phyloP scores from a whole-genome alignment of 2,329 filamentous ascomycete species.

The Calonectria naviculata region DNA sequence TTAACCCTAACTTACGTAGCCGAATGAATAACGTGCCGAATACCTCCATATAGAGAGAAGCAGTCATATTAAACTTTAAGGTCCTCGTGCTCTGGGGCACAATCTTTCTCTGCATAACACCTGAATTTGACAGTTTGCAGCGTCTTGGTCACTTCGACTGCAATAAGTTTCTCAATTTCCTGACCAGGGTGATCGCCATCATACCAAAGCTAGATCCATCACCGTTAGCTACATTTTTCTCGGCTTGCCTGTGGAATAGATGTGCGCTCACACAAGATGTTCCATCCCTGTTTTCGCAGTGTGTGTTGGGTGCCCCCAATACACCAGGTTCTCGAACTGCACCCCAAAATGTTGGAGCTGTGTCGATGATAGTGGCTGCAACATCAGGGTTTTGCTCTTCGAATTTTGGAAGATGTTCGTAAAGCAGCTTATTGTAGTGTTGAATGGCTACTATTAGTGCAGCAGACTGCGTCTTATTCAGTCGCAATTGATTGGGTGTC shows the following conservation, averaged over 20 bases:
- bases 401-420: neutral
- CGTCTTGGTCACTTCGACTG: neutral
- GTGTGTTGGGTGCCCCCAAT: neutral
- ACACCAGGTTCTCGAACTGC: neutral
- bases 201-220: neutral
- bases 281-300: neutral
- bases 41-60: too few species aligned
- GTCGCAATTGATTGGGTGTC: neutral
- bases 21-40: too few species aligned
- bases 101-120: neutral
- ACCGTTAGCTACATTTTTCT: neutral
- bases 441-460: neutral
- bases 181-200: neutral
- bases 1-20: too few species aligned
- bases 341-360: neutral
- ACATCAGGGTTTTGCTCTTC: neutral
- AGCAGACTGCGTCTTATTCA: neutral
- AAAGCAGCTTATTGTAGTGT: neutral
- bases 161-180: neutral
- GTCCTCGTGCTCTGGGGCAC: neutral
- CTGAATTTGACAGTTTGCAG: neutral
- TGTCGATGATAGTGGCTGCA: neutral
- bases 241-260: fast-evolving
- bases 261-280: neutral
- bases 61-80: neutral